Evolutionary conservation across 371 early-diverging fungal species (phyloP).

Genomic region (Thermomucor indicae-seudaticae): DNA sequence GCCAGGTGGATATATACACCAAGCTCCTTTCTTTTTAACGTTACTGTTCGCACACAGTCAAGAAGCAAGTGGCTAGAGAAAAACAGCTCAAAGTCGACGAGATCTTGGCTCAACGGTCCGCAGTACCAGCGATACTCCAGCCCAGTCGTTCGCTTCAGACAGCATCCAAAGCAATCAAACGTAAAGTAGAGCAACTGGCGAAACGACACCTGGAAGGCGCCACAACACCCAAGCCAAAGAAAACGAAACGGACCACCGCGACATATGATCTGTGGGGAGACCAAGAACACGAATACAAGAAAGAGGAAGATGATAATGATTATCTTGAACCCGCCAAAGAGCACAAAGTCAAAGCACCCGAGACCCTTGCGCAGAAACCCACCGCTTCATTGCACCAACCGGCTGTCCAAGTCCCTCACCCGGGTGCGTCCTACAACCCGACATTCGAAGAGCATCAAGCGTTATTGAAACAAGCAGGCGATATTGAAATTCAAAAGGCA

Average conservation of each 20-base stretch:
- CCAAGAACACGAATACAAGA: neutral
- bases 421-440: constrained; percentile 93
- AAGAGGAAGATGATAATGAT: constrained; percentile 6
- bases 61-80: constrained; percentile 36
- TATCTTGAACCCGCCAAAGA: constrained; percentile 21
- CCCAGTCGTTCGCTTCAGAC: constrained; percentile 14
- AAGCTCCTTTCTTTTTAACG: neutral
- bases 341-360: constrained; percentile 46
- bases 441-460: constrained; percentile 74
- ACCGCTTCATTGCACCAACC: constrained; percentile 43
- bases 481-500: constrained; percentile 40
- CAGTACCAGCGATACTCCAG: constrained; percentile 48
- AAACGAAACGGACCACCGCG: constrained; percentile 11
- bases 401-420: constrained; percentile 72
- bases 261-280: constrained; percentile 57
- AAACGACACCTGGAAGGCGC: constrained; percentile 17
- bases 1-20: neutral
- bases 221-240: constrained; percentile 13
- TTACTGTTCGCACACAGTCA: too few species aligned
- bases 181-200: constrained; percentile 19
- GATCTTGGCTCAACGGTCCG: constrained; percentile 67
- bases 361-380: constrained; percentile 44
- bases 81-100: constrained; percentile 73
- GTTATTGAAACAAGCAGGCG: constrained; percentile 40
- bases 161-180: constrained; percentile 20